Evolutionary conservation across 495 filamentous ascomycete species (phyloP).

Genomic region (Neurospora intermedia): DNA sequence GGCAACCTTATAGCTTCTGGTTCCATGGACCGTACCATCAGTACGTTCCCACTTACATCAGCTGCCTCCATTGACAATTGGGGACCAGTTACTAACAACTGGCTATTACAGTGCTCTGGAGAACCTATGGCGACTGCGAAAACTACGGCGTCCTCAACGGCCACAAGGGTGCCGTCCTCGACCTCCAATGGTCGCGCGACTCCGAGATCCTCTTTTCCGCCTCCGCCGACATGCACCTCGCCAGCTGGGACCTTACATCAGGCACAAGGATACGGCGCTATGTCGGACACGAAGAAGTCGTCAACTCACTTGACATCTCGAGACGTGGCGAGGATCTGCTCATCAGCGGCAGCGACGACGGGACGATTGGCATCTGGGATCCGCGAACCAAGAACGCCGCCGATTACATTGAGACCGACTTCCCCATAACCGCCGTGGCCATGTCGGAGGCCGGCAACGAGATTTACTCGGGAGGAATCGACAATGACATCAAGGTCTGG

Average conservation of each 20-base stretch:
- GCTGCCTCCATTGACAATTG: not conserved
- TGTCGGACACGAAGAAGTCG: constrained; percentile 83
- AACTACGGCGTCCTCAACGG: constrained; percentile 84
- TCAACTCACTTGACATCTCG: constrained; percentile 82
- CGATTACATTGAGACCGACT: constrained; percentile 82
- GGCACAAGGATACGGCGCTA: constrained; percentile 82
- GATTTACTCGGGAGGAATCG: constrained; percentile 88
- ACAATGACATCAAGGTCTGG: constrained; percentile 96
- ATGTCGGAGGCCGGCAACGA: constrained; percentile 90
- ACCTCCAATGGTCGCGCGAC: constrained; percentile 94
- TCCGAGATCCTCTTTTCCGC: constrained; percentile 84
- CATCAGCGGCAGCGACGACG: constrained; percentile 84
- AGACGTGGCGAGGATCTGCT: constrained; percentile 82
- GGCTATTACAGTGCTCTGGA: constrained; percentile 65
- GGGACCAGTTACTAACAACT: constrained; percentile 10
- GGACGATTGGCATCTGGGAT: constrained; percentile 93
- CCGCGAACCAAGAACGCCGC: constrained; percentile 81
- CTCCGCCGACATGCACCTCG: constrained; percentile 82
- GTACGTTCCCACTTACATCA: constrained; percentile 39
- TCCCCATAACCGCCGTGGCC: constrained; percentile 85
- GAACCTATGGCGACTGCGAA: constrained; percentile 80
- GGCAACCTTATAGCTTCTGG: constrained; percentile 87
- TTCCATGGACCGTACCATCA: constrained; percentile 85
- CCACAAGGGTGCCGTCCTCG: constrained; percentile 81
- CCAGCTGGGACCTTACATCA: constrained; percentile 89